Evolutionary conservation across 2,329 filamentous ascomycete species (phyloP).

Genomic region (Calonectria ilicicola): DNA sequence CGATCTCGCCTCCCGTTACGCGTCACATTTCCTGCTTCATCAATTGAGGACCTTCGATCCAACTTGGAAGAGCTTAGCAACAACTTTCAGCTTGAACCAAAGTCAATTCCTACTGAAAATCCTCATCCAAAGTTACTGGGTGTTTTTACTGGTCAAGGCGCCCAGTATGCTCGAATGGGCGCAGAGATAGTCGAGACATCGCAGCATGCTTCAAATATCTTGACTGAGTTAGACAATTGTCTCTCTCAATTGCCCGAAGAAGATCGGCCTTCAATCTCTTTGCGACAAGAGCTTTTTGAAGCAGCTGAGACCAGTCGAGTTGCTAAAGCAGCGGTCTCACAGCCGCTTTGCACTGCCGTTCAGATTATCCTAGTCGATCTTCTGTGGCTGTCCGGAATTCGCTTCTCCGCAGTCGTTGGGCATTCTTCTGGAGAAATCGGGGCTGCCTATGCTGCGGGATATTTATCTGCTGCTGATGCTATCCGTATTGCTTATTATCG

Average conservation of each 20-base stretch:
- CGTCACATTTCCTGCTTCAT: not conserved
- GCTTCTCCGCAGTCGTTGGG: slow-evolving; percentile 54
- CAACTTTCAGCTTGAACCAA: slow-evolving; percentile 3
- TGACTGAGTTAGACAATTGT: slow-evolving; percentile 38
- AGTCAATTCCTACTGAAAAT: slow-evolving; percentile 16
- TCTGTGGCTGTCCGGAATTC: slow-evolving; percentile 45
- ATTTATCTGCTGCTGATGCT: slow-evolving; percentile 46
- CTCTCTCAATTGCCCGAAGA: slow-evolving; percentile 31
- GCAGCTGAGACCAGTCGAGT: slow-evolving; percentile 2
- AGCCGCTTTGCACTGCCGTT: slow-evolving; percentile 47
- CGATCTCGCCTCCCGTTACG: not conserved
- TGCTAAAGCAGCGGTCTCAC: slow-evolving; percentile 43
- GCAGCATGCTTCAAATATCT: slow-evolving; percentile 4
- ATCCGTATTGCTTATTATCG: slow-evolving; percentile 37
- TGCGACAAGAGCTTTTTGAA: slow-evolving; percentile 12
- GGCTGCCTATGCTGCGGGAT: slow-evolving; percentile 61
- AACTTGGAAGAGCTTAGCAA: slow-evolving; percentile 36
- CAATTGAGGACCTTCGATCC: slow-evolving; percentile 16
- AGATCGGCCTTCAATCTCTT: slow-evolving; percentile 40
- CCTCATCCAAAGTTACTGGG: slow-evolving; percentile 32
- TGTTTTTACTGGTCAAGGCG: slow-evolving; percentile 51
- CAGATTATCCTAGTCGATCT: slow-evolving; percentile 45
- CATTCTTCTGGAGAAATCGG: slow-evolving; percentile 65
- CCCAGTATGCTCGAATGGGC: slow-evolving; percentile 51
- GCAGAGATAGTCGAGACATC: slow-evolving; percentile 33